These are phyloP conservation scores for Kuraishia molischiana DNA, from an alignment of 805 yeast genomes.

Conservation along the genomic window DNA sequence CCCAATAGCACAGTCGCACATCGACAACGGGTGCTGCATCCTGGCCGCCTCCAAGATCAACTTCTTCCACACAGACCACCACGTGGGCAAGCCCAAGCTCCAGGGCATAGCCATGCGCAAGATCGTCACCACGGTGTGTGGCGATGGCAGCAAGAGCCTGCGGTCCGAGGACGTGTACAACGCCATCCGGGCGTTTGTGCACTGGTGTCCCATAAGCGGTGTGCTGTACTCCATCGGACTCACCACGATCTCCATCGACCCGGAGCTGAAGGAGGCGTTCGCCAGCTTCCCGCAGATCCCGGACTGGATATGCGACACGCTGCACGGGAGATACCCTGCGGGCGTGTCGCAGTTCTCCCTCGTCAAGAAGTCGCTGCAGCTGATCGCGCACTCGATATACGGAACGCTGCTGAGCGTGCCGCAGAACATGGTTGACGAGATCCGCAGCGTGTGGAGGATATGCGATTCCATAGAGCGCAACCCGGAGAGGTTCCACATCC, in stretches of 20 bases:
- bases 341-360: slow-evolving; percentile 40
- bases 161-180: slow-evolving; percentile 30
- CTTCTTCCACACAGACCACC: slow-evolving; percentile 48
- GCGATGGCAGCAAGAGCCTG: slow-evolving; percentile 21
- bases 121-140: slow-evolving; percentile 28
- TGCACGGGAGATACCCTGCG: slow-evolving; percentile 38
- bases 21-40: slow-evolving; percentile 28
- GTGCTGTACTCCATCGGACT: slow-evolving; percentile 30
- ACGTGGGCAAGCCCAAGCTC: slow-evolving; percentile 33
- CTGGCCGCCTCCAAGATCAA: slow-evolving; percentile 37
- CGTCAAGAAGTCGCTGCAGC: slow-evolving; percentile 27
- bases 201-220: slow-evolving; percentile 46
- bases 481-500: slow-evolving; percentile 38
- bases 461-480: slow-evolving; percentile 36
- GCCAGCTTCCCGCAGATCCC: slow-evolving; percentile 30
- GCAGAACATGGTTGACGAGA: slow-evolving; percentile 9
- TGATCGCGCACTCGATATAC: slow-evolving; percentile 25
- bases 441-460: slow-evolving; percentile 24
- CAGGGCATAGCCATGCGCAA: slow-evolving; percentile 34
- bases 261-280: slow-evolving; percentile 20
- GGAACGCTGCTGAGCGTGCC: slow-evolving; percentile 31
- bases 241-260: slow-evolving; percentile 25
- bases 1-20: slow-evolving; percentile 17
- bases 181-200: slow-evolving; percentile 40
- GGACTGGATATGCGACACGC: slow-evolving; percentile 26